Evolutionary conservation across 2,329 filamentous ascomycete genomes (phyloP).

Genomic region (Botrytis aclada): DNA sequence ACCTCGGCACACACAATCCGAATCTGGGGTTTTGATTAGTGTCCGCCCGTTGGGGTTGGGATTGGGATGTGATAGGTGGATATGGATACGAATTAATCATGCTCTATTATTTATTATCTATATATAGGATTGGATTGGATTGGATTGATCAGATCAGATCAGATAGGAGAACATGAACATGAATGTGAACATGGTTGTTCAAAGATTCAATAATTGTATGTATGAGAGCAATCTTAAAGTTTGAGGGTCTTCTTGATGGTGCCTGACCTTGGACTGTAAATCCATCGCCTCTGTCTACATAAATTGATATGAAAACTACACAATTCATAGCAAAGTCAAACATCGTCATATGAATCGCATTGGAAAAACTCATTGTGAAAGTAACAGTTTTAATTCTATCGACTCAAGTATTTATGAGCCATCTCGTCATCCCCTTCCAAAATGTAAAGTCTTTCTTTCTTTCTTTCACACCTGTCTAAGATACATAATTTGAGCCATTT

Average conservation of each 20-base stretch:
- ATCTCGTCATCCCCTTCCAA: neutral
- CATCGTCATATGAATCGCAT: neutral
- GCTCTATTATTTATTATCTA: too few species aligned
- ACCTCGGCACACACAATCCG: neutral
- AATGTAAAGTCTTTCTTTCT: neutral
- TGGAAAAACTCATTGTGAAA: neutral
- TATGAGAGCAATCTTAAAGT: neutral
- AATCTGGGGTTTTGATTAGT: neutral
- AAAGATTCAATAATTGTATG: neutral
- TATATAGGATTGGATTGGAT: neutral
- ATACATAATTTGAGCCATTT: conserved; percentile 3
- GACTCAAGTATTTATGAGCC: neutral
- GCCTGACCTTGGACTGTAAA: too few species aligned
- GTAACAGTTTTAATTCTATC: neutral
- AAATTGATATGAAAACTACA: neutral
- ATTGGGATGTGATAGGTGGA: neutral
- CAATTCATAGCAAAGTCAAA: neutral
- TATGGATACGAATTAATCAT: neutral
- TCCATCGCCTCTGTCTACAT: neutral
- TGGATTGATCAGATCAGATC: too few species aligned
- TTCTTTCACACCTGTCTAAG: neutral
- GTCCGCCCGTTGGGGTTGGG: too few species aligned
- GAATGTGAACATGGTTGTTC: too few species aligned
- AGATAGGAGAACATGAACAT: neutral
- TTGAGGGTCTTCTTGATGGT: neutral